Conservation (phyloP, 441 rosid species). For the Jatropha podagrica region DNA sequence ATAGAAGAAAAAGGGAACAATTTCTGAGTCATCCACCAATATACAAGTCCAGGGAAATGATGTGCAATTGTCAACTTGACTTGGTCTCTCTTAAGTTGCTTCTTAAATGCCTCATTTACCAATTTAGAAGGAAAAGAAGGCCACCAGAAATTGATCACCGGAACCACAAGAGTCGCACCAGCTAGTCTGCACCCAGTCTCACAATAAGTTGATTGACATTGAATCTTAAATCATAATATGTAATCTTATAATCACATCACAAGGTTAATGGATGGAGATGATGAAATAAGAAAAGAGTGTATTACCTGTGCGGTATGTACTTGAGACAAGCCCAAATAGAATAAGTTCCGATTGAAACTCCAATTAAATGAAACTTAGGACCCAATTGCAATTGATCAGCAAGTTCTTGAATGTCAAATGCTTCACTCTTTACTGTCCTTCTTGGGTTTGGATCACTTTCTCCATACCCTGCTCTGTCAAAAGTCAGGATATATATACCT, state of each 20-base stretch:
- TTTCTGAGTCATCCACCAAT: conserved; percentile 83
- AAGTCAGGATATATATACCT: conserved; percentile 47
- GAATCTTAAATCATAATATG: too few species aligned
- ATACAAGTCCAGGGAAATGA: conserved; percentile 53
- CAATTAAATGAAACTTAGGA: conserved; percentile 51
- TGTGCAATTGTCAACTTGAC: conserved; percentile 46
- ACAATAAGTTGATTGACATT: neutral
- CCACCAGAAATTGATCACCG: conserved; percentile 68
- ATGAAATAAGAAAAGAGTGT: neutral
- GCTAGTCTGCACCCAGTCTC: conserved; percentile 44
- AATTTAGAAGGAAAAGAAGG: conserved; percentile 53
- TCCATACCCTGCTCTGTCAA: conserved; percentile 74
- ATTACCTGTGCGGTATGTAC: conserved; percentile 65
- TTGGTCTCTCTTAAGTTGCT: conserved; percentile 16
- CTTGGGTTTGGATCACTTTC: conserved; percentile 68
- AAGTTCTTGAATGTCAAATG: conserved; percentile 64
- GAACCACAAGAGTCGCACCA: conserved; percentile 67
- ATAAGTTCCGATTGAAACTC: conserved; percentile 63
- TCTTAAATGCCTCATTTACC: conserved; percentile 35
- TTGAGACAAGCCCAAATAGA: conserved; percentile 62
- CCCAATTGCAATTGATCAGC: conserved; percentile 53
- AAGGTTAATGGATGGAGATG: neutral
- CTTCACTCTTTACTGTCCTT: conserved; percentile 57
- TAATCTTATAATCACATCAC: too few species aligned
- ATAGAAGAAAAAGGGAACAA: conserved; percentile 39